A percentile compares a stretch with the other conserved stretches of the same genome.
Evolutionary conservation across 257 asterid species (phyloP).

Genomic region (Solanum habrochaites): DNA sequence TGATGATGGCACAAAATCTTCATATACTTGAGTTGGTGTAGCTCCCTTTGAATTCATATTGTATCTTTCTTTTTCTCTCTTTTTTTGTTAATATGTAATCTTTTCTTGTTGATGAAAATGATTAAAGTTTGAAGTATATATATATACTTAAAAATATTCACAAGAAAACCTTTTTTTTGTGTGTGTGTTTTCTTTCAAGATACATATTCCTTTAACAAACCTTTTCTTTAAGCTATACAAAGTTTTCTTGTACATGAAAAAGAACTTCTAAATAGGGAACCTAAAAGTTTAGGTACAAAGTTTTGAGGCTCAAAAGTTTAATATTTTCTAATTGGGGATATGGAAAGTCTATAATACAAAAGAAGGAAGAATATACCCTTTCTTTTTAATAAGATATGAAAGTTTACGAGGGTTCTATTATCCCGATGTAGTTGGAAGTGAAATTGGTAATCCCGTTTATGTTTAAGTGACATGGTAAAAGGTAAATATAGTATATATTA

Average conservation of each 20-base stretch:
- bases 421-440: neutral
- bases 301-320: neutral
- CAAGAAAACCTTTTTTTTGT: neutral
- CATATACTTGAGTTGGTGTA: constrained; percentile 4
- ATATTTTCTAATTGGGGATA: neutral
- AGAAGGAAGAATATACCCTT: neutral
- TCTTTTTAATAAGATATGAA: neutral
- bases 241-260: neutral
- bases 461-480: neutral
- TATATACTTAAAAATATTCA: neutral
- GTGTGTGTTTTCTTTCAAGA: neutral
- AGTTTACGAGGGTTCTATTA: neutral
- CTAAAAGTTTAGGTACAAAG: neutral
- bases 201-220: neutral
- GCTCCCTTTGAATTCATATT: constrained; percentile 21
- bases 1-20: constrained; percentile 37
- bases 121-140: neutral
- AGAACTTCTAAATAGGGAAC: neutral
- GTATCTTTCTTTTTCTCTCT: neutral
- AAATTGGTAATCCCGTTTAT: no score
- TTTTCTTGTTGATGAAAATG: neutral
- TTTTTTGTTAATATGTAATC: neutral
- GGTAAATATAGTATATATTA: no score
- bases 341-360: neutral
- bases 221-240: neutral